phyloP scores from a whole-genome alignment of 2,329 filamentous ascomycete species.

The Cordyceps cicadae region DNA sequence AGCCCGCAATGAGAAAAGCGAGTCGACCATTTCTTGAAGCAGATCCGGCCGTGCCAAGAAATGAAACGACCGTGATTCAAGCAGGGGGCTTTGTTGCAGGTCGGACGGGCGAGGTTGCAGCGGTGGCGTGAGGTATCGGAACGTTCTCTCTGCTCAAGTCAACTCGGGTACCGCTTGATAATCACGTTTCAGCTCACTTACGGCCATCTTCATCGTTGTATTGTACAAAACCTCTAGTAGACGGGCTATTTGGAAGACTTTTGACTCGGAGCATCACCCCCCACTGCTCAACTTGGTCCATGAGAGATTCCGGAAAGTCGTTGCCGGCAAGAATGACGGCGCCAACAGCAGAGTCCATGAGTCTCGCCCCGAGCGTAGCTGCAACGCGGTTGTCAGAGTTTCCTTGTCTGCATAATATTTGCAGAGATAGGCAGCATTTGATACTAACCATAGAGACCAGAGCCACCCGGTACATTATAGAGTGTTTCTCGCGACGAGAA shows the following conservation, averaged over 20 bases:
- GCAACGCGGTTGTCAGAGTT: background rate
- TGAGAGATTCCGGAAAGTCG: background rate
- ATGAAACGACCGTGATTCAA: background rate
- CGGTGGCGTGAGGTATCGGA: background rate
- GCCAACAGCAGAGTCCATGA: background rate
- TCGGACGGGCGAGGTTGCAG: background rate
- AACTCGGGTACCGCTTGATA: background rate
- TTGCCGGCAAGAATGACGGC: background rate
- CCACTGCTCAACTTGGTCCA: background rate
- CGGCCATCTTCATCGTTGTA: background rate
- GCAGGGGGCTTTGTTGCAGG: background rate
- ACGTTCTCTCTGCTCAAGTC: background rate
- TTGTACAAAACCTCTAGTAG: background rate
- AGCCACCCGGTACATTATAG: background rate
- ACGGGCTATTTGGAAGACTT: background rate
- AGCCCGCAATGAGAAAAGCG: background rate
- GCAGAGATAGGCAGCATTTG: background rate
- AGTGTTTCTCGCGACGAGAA: background rate
- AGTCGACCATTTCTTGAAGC: background rate
- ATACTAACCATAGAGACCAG: background rate
- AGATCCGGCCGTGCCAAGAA: background rate
- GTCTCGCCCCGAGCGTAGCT: background rate
- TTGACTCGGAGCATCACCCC: background rate
- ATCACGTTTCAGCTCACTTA: background rate
- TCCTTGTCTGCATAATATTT: background rate